These are phyloP conservation scores for Porpolomopsis calyptriformis DNA, from an alignment of 768 basidiomycete species.

Conservation along the genomic window DNA sequence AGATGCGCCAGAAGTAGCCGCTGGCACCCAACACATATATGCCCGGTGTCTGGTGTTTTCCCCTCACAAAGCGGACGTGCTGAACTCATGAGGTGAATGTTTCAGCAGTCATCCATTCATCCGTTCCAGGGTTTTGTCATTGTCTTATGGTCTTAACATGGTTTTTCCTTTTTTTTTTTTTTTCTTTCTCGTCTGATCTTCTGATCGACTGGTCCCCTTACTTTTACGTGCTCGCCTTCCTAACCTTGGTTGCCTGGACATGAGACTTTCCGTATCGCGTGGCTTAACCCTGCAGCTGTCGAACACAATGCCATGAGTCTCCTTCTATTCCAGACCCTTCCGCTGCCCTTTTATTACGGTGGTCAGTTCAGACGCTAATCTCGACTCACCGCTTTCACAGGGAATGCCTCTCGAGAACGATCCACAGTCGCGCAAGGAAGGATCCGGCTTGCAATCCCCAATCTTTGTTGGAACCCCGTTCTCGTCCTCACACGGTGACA, in stretches of 20 bases:
- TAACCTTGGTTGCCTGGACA: neutral
- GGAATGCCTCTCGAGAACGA: conserved; percentile 49
- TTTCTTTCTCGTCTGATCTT: neutral
- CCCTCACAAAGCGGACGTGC: neutral
- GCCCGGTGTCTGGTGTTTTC: neutral
- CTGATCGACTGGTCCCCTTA: neutral
- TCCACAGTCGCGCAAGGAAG: conserved; percentile 63
- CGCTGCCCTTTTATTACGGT: conserved; percentile 38
- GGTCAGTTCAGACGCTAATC: conserved; percentile 41
- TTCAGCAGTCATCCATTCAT: neutral
- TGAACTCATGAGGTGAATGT: neutral
- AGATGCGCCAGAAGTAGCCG: neutral
- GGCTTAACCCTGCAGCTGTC: conserved; percentile 3
- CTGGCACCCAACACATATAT: neutral
- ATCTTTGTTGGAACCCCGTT: conserved; percentile 46
- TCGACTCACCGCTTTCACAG: conserved; percentile 47
- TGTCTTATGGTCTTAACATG: neutral
- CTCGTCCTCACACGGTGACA: conserved; percentile 38
- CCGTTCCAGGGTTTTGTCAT: neutral
- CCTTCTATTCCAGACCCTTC: neutral
- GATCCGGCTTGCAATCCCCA: conserved; percentile 67
- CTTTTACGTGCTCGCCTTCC: neutral
- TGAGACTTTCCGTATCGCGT: conserved; percentile 1
- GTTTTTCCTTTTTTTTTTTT: no score
- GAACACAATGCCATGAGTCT: neutral